A percentile compares a stretch with the other conserved stretches of the same genome.
phyloP scores from a whole-genome alignment of 2,329 filamentous ascomycete species.

The Anthostomella pinea region DNA sequence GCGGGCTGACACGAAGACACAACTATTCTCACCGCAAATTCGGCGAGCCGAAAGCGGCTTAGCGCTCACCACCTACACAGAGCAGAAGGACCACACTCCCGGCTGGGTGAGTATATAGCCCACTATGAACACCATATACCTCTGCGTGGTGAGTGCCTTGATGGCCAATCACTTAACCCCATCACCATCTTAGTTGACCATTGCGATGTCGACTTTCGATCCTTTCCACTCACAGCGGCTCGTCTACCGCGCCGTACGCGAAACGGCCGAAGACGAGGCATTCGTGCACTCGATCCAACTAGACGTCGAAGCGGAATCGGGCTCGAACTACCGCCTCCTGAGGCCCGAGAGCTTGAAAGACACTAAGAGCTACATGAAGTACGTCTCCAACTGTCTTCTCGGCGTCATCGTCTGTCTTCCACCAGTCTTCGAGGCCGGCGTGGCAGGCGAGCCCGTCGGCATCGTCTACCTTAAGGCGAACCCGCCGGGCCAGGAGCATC shows the following conservation, averaged over 20 bases:
- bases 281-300: slow-evolving; percentile 30
- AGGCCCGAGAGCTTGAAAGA: slow-evolving; percentile 29
- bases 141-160: no score
- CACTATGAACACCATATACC: no score
- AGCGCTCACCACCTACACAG: slow-evolving; percentile 3
- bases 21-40: slow-evolving; percentile 1
- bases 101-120: no score
- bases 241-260: slow-evolving; percentile 35
- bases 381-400: slow-evolving; percentile 30
- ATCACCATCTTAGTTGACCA: not conserved
- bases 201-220: slow-evolving; percentile 21
- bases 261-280: slow-evolving; percentile 30
- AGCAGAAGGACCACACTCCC: no score
- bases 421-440: slow-evolving; percentile 6
- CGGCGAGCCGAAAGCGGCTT: slow-evolving; percentile 17
- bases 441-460: slow-evolving; percentile 29
- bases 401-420: slow-evolving; percentile 37
- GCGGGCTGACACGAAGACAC: no score
- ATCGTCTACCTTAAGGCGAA: slow-evolving; percentile 28
- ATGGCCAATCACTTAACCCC: not conserved
- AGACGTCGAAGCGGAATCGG: slow-evolving; percentile 28
- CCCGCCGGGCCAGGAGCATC: slow-evolving; percentile 32
- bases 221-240: slow-evolving; percentile 37
- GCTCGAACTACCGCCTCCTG: slow-evolving; percentile 27
- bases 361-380: slow-evolving; percentile 28